Base-by-base conservation (phyloP, 768 basidiomycete species). In the Baorangia bicolor region DNA sequence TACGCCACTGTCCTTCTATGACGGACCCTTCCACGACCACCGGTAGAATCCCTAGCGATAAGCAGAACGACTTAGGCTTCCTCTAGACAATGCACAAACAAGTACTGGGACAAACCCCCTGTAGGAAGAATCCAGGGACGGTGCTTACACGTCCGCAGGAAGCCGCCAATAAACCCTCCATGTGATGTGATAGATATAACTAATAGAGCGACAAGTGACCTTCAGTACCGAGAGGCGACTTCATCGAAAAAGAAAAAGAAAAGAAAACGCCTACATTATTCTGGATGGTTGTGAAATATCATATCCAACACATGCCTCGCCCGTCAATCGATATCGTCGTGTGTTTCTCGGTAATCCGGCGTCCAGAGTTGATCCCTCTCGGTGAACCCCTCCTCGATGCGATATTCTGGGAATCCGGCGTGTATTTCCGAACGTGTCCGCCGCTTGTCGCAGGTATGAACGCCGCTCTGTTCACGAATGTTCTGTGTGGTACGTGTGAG, bases 401-500 rank as follows among this genome's bases (percentile, higher is more conserved):
- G 57, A 59, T 83, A 83, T 9, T 66, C 63, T 0, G 84, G 82
- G 58, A 64, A 89, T 6, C 23, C 35, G 16, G 16, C 12, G 9
- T 23, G 42, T 42, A 49, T 84, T 49, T 79, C 75, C 0, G 79
- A 73, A n/a, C 73, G 72, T 1, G 80, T 73, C n/a, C 73, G 73
- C 18, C 87, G 79, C 54, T 79, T 78, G 69, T 91, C 88, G 62
- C 88, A 90, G 1, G 87, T 87, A 61, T 88, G 86, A 5, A 79
- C 74, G 0, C 87, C 87, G 51, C 78, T 23, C n/a, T 55, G 75
- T 68, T 91, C 88, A 28, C 87, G 81, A 40, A 82, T 78, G 55
- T 86, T 78, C 88, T 90, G 25, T 21, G 20, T n/a, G 12, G 21
- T 14, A 40, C 16, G n/a, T 10, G 20, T 46, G 23, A 46, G 44